These are phyloP conservation scores for Aspergillus vadensis DNA, from an alignment of 2,329 filamentous ascomycete species.

Conservation along the genomic window DNA sequence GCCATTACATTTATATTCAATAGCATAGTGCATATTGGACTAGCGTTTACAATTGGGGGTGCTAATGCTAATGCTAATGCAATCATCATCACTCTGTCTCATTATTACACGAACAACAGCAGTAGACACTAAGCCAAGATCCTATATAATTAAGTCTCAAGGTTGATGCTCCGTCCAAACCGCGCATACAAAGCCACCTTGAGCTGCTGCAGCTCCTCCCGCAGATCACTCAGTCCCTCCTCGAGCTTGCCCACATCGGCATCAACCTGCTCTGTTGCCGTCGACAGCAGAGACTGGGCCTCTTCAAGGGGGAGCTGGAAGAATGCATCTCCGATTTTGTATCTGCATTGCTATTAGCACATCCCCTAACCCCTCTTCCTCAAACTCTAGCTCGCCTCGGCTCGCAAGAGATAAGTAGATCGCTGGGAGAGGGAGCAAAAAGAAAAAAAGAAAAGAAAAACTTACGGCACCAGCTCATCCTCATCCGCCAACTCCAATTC, in stretches of 20 bases:
- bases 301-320: conserved; percentile 81
- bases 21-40: no score
- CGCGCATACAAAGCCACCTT: conserved; percentile 93
- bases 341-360: conserved; percentile 57
- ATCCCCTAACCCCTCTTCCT: background rate
- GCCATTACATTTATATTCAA: background rate
- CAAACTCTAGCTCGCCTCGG: background rate
- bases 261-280: conserved; percentile 72
- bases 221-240: conserved; percentile 71
- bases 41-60: no score
- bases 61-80: no score
- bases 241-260: conserved; percentile 74
- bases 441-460: conserved; percentile 29
- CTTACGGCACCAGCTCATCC: conserved; percentile 87
- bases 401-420: background rate
- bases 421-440: background rate
- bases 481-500: conserved; percentile 95
- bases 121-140: background rate
- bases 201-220: conserved; percentile 83
- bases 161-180: conserved; percentile 95
- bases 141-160: conserved; percentile 68
- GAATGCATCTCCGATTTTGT: conserved; percentile 96
- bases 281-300: conserved; percentile 79
- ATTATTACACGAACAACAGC: no score
- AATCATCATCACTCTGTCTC: no score